Evolutionary conservation across 2,329 filamentous ascomycete genomes (phyloP).

Genomic region (Hypoxylon sp.): DNA sequence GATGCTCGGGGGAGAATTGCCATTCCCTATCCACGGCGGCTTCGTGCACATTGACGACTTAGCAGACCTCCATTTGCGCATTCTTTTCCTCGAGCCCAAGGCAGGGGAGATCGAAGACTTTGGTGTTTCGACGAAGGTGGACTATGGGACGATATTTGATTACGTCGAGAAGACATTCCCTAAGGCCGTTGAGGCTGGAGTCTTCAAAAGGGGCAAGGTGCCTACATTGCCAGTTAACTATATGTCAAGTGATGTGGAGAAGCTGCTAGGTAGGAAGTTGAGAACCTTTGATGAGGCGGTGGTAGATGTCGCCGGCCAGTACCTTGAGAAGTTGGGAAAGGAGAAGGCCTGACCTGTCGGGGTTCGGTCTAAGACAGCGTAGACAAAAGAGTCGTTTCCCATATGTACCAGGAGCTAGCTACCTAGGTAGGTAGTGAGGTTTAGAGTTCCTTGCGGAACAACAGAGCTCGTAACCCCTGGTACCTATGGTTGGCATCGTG

Average conservation of each 20-base stretch:
- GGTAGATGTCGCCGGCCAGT: constrained; percentile 45
- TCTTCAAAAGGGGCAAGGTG: constrained; percentile 45
- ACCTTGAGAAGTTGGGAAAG: constrained; percentile 42
- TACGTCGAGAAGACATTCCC: constrained; percentile 45
- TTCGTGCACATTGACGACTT: constrained; percentile 47
- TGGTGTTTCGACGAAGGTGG: constrained; percentile 41
- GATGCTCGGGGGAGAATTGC: constrained; percentile 42
- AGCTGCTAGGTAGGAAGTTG: constrained; percentile 37
- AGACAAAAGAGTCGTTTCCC: no score
- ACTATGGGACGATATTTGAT: constrained; percentile 44
- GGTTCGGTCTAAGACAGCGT: no score
- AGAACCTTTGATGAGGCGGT: constrained; percentile 42
- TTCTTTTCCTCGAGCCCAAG: constrained; percentile 33
- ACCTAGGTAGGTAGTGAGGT: no score
- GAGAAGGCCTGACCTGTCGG: constrained; percentile 26
- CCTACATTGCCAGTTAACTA: constrained; percentile 38
- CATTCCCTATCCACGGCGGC: constrained; percentile 38
- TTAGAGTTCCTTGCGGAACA: no score
- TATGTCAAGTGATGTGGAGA: constrained; percentile 38
- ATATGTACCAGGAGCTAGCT: no score
- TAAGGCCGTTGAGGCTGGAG: constrained; percentile 43
- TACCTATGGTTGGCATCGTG: no score
- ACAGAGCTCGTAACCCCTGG: no score
- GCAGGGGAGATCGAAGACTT: constrained; percentile 31
- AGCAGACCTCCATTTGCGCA: constrained; percentile 44